Conservation (phyloP, 129 eudicot species). For the Chrysanthemum lavandulifolium region DNA sequence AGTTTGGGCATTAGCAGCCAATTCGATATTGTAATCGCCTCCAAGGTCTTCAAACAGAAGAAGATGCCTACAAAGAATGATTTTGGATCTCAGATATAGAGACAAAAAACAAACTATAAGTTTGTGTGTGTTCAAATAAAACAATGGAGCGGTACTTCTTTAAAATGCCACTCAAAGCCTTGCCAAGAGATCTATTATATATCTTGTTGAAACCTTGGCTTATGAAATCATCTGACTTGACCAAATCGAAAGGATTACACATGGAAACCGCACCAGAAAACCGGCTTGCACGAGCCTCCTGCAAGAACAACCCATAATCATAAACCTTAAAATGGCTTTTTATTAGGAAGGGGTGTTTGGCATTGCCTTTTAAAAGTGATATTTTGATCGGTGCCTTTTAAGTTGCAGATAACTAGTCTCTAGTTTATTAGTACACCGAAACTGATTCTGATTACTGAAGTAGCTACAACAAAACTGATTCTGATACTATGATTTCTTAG, state of each 20-base stretch:
- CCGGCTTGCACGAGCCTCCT: constrained; percentile 61
- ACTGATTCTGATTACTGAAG: no score
- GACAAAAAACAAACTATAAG: not conserved
- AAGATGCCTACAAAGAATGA: constrained; percentile 54
- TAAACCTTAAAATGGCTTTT: not conserved
- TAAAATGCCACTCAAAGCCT: constrained; percentile 61
- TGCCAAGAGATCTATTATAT: constrained; percentile 72
- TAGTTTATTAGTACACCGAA: no score
- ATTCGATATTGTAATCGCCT: constrained; percentile 64
- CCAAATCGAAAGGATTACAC: constrained; percentile 84
- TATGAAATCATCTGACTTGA: constrained; percentile 73
- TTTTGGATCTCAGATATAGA: not conserved
- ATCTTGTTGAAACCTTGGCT: constrained; percentile 63
- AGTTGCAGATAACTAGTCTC: no score
- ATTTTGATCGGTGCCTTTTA: no score
- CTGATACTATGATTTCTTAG: no score
- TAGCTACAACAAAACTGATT: no score
- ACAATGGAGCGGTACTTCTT: constrained; percentile 39
- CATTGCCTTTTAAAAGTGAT: no score
- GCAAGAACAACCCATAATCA: constrained; percentile 20
- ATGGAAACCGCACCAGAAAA: constrained; percentile 83
- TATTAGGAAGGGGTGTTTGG: not conserved
- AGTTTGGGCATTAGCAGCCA: constrained; percentile 61
- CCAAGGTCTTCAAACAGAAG: constrained; percentile 69
- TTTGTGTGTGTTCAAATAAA: not conserved